Base-by-base conservation (phyloP, 139 green algal genomes). In the Mesostigma viride region DNA sequence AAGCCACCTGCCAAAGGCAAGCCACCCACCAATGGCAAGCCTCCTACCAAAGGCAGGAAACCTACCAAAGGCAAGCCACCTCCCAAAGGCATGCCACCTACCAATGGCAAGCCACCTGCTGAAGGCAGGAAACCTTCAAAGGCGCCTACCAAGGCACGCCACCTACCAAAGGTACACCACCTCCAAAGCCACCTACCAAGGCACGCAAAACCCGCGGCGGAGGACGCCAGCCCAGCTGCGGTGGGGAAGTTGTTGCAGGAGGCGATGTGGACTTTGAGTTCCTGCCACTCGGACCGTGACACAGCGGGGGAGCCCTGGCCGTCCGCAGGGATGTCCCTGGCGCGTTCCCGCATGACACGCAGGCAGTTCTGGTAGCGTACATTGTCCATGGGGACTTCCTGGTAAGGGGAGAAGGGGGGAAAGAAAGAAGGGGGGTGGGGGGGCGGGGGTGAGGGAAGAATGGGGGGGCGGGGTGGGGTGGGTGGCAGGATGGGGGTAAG, bases 181-280 rank as follows among this genome's bases (percentile, higher is more conserved):
- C n/a, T n/a, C n/a, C n/a, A n/a, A n/a, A n/a, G n/a, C n/a, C n/a
- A n/a, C n/a, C 71, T 35, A 75, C 59, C 70, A 2, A 77, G 66
- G 65, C 71, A 74, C 2, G 71, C 71, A 17, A 77, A 74, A 30
- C 71, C 71, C 27, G 71, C 71, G 20, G 71, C 71, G n/a, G 71
- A 77, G 48, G 71, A 77, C n/a, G 71, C 71, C 26, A 77, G 71
- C 24, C 71, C 71, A 11, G 71, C 71, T 17, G 71, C 71, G 30
- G 71, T 77, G 26, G 71, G 71, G 51, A 77, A 77, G 66, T 74
- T 77, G 62, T 77, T 77, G 22, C 5, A 11, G 26, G 71, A 77
- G 22, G 59, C 71, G 6, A 77, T 34, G 65, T 77, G 71, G 31
- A 77, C 8, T 1, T 61, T 27, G 8, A 76, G 35, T 17, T 58